Base-by-base conservation (phyloP, 441 rosid genomes). In the Erysimum cheiri region DNA sequence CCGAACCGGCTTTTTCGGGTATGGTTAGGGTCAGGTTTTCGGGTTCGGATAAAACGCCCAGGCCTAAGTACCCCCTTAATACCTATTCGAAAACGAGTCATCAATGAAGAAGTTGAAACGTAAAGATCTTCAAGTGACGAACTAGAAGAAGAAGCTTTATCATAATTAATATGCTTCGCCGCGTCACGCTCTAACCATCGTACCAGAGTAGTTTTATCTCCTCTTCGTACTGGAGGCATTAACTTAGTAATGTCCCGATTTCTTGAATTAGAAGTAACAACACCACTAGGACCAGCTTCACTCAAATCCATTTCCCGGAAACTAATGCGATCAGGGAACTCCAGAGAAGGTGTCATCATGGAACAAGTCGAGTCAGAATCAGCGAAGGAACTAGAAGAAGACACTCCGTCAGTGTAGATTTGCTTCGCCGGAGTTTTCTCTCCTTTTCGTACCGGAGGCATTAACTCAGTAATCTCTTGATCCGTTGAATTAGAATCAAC, bases 271-370 rank as follows among this genome's bases (percentile, higher is more conserved):
- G 22, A 19, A 19, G 22, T 19, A 19, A 19, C 22, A 19, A 19
- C 22, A 19, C 43, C 70, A 73, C 77, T 60, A 70, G 83, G 60
- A 6, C 46, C 68, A 14, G 29, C 76, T 57, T 73, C 73, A 64
- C 70, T 40, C 56, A 56, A 68, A 54, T 78, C 55, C 8, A 19
- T 19, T 19, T 19, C 22, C 22, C 22, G 22, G 22, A 19, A 19
- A 19, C 22, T 19, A 19, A 19, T 19, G 22, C 22, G 22, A 19
- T 19, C 22, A 1, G 22, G 22, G 22, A 19, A 19, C 22, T 19
- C 22, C 22, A 19, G 22, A 19, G 22, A 19, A 19, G 22, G 22
- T 19, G 22, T 19, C 22, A 19, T 19, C 22, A 19, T 19, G 22
- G 22, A 19, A 19, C 22, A 19, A 19, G 22, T 19, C 22, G 22